Percentiles rank a stretch among this genome's conserved stretches.
These are phyloP conservation scores for Berberis thunbergii DNA, from an alignment of 164 flowering plant genomes.

Conservation along the genomic window DNA sequence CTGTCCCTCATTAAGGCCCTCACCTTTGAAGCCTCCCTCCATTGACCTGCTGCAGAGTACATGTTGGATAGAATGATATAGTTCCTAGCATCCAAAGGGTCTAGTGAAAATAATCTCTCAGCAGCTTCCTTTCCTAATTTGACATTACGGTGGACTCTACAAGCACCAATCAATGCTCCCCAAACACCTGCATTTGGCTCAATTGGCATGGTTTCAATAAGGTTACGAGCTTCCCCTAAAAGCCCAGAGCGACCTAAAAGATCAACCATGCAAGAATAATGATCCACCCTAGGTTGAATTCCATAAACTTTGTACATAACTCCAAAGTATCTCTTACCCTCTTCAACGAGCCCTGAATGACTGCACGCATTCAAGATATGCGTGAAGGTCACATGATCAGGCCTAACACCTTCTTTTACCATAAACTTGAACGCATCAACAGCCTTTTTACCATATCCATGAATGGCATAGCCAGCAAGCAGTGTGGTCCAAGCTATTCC, in stretches of 20 bases:
- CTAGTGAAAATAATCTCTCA: constrained; percentile 12
- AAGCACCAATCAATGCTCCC: constrained; percentile 26
- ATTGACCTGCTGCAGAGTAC: constrained; percentile 27
- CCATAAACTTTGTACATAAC: constrained; percentile 20
- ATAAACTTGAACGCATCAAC: constrained; percentile 16
- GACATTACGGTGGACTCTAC: constrained; percentile 14
- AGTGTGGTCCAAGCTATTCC: constrained; percentile 30
- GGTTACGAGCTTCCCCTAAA: constrained; percentile 14
- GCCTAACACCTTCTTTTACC: constrained; percentile 13
- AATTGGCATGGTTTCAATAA: constrained; percentile 21
- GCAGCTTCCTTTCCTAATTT: constrained; percentile 24
- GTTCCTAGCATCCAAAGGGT: constrained; percentile 20
- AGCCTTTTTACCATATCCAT: constrained; percentile 27
- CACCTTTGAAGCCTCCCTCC: constrained; percentile 29
- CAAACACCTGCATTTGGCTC: constrained; percentile 24
- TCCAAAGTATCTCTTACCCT: constrained; percentile 21
- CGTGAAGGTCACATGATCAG: constrained; percentile 33
- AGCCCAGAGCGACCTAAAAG: constrained; percentile 24
- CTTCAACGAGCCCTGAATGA: constrained; percentile 23
- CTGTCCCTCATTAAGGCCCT: constrained; percentile 29
- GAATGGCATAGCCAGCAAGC: constrained; percentile 28
- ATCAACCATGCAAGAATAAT: constrained; percentile 34
- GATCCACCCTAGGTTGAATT: constrained; percentile 21
- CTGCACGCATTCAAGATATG: constrained; percentile 27
- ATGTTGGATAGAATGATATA: constrained; percentile 27